These are phyloP conservation scores for Podila verticillata DNA, from an alignment of 192 early-diverging fungal species.

Conservation along the genomic window DNA sequence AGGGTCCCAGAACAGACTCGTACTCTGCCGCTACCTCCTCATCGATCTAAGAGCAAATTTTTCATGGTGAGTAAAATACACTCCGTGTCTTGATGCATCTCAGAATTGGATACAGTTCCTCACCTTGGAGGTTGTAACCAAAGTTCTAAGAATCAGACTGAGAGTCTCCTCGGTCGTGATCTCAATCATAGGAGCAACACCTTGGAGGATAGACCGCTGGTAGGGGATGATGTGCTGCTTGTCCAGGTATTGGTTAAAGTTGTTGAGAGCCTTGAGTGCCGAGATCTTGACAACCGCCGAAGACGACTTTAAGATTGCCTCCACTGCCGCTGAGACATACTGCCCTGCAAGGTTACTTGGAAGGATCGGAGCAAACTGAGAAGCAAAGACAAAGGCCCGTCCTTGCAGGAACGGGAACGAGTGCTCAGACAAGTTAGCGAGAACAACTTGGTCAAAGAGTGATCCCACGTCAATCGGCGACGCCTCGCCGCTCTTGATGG, in stretches of 20 bases:
- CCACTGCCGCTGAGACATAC: constrained; percentile 78
- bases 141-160: constrained; percentile 69
- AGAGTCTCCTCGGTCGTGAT: constrained; percentile 69
- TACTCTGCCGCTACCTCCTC: constrained; percentile 73
- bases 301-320: constrained; percentile 62
- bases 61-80: not conserved
- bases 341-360: constrained; percentile 69
- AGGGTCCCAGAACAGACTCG: constrained; percentile 73
- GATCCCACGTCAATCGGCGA: constrained; percentile 67
- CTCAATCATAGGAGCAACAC: constrained; percentile 60
- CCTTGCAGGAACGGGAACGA: constrained; percentile 86
- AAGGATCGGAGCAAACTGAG: constrained; percentile 76
- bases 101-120: not conserved
- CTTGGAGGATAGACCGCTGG: constrained; percentile 68
- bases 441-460: constrained; percentile 83
- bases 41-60: constrained; percentile 58
- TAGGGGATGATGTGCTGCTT: constrained; percentile 58
- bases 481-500: constrained; percentile 34
- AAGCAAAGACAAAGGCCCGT: constrained; percentile 87
- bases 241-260: constrained; percentile 59
- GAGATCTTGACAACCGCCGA: constrained; percentile 73
- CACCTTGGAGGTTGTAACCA: constrained; percentile 68
- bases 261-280: constrained; percentile 72
- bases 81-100: too few species aligned
- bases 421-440: constrained; percentile 62